Base-by-base conservation (phyloP, 768 basidiomycete species). In the Russula ochroleuca region DNA sequence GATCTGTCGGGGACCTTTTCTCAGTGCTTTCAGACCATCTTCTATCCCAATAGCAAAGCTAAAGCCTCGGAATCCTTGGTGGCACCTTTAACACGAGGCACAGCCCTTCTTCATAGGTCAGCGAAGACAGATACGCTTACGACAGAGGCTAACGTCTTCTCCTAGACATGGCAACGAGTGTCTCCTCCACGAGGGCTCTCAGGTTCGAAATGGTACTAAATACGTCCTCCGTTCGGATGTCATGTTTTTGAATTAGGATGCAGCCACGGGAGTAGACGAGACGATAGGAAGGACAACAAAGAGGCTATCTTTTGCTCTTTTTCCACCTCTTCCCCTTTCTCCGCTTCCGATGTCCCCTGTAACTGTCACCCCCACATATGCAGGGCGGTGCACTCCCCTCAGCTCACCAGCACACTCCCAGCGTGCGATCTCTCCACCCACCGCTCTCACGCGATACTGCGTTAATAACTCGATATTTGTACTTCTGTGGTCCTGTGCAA, bases 401-500 rank as follows among this genome's bases (percentile, higher is more conserved):
- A 28, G 28, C 5, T 28, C 28, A 28, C 28, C 28, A 28, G 28
- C 28, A 28, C 28, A 28, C 28, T 28, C 2, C 28, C 5, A 28
- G 28, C 28, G 28, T 28, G 28, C 5, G 5, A 28, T 28, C 28
- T 28, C 28, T 5, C 2, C 28, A 28, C 28, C 28, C 5, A 28
- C 28, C 5, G 28, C 28, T 28, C 28, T 28, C 28, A 28, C 28
- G 28, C 28, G 28, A 28, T 5, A 28, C 5, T 99, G 94, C 90
- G 97, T 69, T 95, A 98, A 75, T 91, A 96, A 73, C 90, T 99
- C 67, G 97, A 99, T 76, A 98, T 99, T 70, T 99, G 98, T 76
- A 97, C 97, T 28, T 98, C 96, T 11, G 91, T 98, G 69, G 94
- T 97, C 57, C 83, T 98, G 59, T 98, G 96, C 87, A 98, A 98